Evolutionary conservation across 176 grass and related monocot species (phyloP), one percentile per base, ranked within the genome.

Genomic region (Juncus inflexus): DNA sequence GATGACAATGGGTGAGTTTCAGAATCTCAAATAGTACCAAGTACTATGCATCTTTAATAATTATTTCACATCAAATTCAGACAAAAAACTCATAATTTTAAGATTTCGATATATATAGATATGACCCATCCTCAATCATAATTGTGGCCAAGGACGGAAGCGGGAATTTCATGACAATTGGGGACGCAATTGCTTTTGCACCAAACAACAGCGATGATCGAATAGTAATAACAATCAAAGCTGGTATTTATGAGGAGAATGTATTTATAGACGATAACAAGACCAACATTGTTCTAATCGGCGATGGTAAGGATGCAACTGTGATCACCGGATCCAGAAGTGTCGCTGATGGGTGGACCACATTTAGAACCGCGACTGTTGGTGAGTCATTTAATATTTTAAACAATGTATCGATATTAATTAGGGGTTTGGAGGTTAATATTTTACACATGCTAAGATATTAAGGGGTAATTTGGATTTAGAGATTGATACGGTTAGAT

Each of bases 191-290:
- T 3, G 64, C 76, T 8, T 82, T 80, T 8, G 87, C 82, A 70
- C 84, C 91, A 35, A 78, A 37, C 68, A 70, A 85, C 76, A 88
- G 82, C 66, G 42, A 47, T 0, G 3, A 66, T 63, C 74, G 84
- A 75, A 79, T 78, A 39, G 63, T 96, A 64, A 83, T 96, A 60
- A 11, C 8, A 0, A 76, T 96, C 37, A 81, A 76, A 65, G 82
- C 79, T 11, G 91, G 87, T 15, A 76, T 79, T 54, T 96, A 96
- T 66, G 82, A 83, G 69, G 91, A 96, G 65, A 88, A 90, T 64
- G 81, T 96, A 67, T 81, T 87, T n/a, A 78, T 96, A 5, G 69
- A 74, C 2, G 15, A 40, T 61, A 64, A 15, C 51, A 87, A 80
- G 79, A 80, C 58, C 10, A 90, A 96, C 74, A 66, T 96, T 58